Base-by-base conservation (phyloP, 177 flowering plant species). In the Vitis hybrid region DNA sequence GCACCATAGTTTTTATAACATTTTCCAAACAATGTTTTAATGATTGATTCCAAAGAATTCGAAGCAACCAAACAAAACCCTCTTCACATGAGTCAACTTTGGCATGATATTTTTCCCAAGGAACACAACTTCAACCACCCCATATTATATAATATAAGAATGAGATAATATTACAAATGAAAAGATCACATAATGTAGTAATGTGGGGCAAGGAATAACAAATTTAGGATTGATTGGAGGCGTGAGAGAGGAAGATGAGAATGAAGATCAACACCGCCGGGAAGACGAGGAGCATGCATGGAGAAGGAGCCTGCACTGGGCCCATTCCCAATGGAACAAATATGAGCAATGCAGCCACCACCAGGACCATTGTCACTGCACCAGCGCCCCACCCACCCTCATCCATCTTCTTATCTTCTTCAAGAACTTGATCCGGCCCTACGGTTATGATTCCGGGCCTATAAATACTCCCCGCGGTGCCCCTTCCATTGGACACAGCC, bases 261-360 rank as follows among this genome's bases (percentile, higher is more conserved):
- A 70, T 30, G 62, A 66, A 74, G 3, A 58, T 64, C 58, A 81
- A 53, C 0, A 73, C 15, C 52, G 65, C 65, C 11, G 80, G 76
- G 15, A 78, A 55, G 30, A 73, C 2, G 11, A 75, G 24, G n/a
- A 81, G 55, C 2, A 65, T 4, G 11, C 2, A 57, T 2, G 14
- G 8, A 8, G 84, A 41, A 17, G 79, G 84, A 3, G 84, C 67
- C 1, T 67, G 61, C 11, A 75, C 71, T 11, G 79, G 69, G 0
- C 74, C 70, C 78, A 81, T 73, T n/a, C 17, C 72, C 65, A 70
- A 62, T 0, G 84, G 83, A 3, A 46, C 69, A 18, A 72, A 64
- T 3, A 81, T 35, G 1, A 77, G 55, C 5, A 63, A 27, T 17
- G 68, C 76, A 0, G 27, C 71, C 60, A 80, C 79, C 41, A 73